Percentiles rank a stretch among this genome's conserved stretches.
phyloP scores from a whole-genome alignment of 2,329 filamentous ascomycete genomes.

The Aplosporella prunicola region DNA sequence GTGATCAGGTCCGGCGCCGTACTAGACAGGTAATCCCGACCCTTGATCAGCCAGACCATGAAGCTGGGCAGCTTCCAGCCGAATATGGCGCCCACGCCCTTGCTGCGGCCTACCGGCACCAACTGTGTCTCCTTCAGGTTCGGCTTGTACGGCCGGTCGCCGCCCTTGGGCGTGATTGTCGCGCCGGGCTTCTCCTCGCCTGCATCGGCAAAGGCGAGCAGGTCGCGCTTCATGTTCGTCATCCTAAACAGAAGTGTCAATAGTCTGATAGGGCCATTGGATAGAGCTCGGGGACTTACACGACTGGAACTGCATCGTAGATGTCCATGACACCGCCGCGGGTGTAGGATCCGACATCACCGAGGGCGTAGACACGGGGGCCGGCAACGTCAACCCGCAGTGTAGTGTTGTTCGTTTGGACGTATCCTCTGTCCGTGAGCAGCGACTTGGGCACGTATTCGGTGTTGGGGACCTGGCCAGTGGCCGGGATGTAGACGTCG shows the following conservation, averaged over 20 bases:
- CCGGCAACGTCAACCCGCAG: slow-evolving; percentile 20
- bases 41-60: slow-evolving; percentile 28
- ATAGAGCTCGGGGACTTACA: neutral
- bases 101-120: slow-evolving; percentile 18
- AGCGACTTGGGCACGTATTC: slow-evolving; percentile 18
- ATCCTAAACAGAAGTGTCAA: slow-evolving; percentile 28
- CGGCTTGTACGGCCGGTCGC: slow-evolving; percentile 16
- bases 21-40: slow-evolving; percentile 23
- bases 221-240: slow-evolving; percentile 39
- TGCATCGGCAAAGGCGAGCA: slow-evolving; percentile 23
- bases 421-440: slow-evolving; percentile 19
- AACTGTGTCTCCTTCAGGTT: slow-evolving; percentile 18
- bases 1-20: slow-evolving; percentile 20
- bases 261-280: too few species aligned
- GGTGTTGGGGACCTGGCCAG: slow-evolving; percentile 21
- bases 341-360: slow-evolving; percentile 25
- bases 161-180: slow-evolving; percentile 6
- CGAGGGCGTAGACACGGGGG: slow-evolving; percentile 24
- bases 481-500: slow-evolving; percentile 26
- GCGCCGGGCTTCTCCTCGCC: slow-evolving; percentile 5
- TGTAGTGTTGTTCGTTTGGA: slow-evolving; percentile 17
- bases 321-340: slow-evolving; percentile 23
- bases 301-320: slow-evolving; percentile 17
- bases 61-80: slow-evolving; percentile 25
- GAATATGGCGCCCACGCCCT: slow-evolving; percentile 20